Percentiles rank a stretch among this genome's conserved stretches.
Evolutionary conservation across 129 eudicot genomes (phyloP).

Genomic region (Flaveria ramosissima): DNA sequence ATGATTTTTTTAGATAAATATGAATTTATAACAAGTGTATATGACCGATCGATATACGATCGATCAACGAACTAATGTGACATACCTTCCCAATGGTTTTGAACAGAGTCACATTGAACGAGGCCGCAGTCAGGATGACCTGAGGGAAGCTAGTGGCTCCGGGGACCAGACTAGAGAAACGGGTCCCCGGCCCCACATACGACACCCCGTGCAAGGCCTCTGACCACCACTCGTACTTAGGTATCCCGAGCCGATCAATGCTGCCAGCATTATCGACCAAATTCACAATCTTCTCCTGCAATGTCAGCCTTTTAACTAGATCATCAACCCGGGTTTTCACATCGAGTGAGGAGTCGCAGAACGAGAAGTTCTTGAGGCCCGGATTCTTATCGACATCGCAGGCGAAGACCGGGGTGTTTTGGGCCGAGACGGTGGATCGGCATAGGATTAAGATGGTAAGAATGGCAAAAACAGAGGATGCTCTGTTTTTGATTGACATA

Average conservation of each 20-base stretch:
- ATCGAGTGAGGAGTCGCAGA: constrained; percentile 57
- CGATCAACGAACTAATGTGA: neutral
- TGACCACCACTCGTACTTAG: constrained; percentile 95
- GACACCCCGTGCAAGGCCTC: constrained; percentile 95
- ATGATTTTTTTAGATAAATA: too few relatives aligned
- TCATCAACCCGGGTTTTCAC: constrained; percentile 64
- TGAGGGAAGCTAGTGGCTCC: constrained; percentile 95
- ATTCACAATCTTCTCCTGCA: constrained; percentile 72
- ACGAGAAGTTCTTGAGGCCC: constrained; percentile 40
- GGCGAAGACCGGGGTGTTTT: constrained; percentile 60
- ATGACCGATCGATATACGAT: too few relatives aligned
- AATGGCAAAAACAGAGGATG: constrained; percentile 50
- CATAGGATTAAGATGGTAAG: constrained; percentile 20
- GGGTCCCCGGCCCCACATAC: constrained; percentile 73
- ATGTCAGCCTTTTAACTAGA: constrained; percentile 61
- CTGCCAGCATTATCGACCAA: constrained; percentile 59
- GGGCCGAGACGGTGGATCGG: constrained; percentile 36
- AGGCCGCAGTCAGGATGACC: constrained; percentile 74
- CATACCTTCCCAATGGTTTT: constrained; percentile 78
- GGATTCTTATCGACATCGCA: constrained; percentile 61
- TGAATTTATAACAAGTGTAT: neutral
- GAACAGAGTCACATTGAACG: constrained; percentile 67
- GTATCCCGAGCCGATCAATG: constrained; percentile 75
- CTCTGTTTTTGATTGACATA: constrained; percentile 63
- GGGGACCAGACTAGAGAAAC: constrained; percentile 51